Evolutionary conservation across 805 yeast genomes (phyloP), one percentile per base, ranked within the genome.

Genomic region (Torulaspora quercuum): DNA sequence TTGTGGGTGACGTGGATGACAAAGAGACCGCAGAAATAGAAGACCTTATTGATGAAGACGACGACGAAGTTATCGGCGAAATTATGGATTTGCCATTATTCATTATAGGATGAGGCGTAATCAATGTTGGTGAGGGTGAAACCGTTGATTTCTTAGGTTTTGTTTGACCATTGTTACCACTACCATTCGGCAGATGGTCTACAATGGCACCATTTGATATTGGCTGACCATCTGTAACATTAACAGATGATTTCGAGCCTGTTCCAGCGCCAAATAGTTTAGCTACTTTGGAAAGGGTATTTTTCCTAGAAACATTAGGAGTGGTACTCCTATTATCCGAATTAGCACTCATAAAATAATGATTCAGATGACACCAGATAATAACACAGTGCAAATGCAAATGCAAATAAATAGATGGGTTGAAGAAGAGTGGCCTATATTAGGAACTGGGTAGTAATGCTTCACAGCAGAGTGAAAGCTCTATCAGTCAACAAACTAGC

Each of bases 1-100:
- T 37, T 10, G 39, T 42, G 12, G 45, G 44, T 10, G 44, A 42
- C 5, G 44, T 34, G 6, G 48, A 33, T 22, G 49, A 38, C 21
- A 36, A 26, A 7, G 46, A 42, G 7, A 39, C 32, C 9, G 44
- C 49, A 3, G 48, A 35, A 11, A 37, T 37, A 1, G 51, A 40
- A 2, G 48, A 44, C 4, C 46, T 26, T 21, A 41, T 37, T n/a
- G 50, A 43, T 3, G 48, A 41, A 4, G 50, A 37, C 3, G 50
- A 39, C 2, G 50, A 42, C 10, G 48, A 39, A 13, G 29, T 32
- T n/a, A 32, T 32, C 2, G 45, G 42, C 1, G 50, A 39, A 3
- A 35, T 29, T 20, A 32, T n/a, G 20, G 41, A 11, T 27, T 41
- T 33, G 14, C 37, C 37, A 12, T 18, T 16, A n/a, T 15, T 28